phyloP scores from a whole-genome alignment of 192 early-diverging fungal genomes.

The Entomortierella chlamydospora region DNA sequence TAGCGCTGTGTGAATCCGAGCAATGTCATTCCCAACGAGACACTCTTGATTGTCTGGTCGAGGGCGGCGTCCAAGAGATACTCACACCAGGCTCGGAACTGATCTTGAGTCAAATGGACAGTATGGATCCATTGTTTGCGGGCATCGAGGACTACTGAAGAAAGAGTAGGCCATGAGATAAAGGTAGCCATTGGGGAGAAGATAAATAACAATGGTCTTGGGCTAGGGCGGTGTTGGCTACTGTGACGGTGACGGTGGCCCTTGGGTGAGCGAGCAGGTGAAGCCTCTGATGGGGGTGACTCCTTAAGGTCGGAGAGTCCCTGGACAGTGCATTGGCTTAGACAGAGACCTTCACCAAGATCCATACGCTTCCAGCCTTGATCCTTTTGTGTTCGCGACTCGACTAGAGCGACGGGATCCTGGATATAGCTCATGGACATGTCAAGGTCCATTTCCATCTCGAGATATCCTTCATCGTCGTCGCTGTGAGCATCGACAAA shows the following conservation, averaged over 20 bases:
- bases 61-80: slow-evolving; percentile 28
- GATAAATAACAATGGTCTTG: background rate
- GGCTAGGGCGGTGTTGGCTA: background rate
- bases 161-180: background rate
- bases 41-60: slow-evolving; percentile 20
- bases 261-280: background rate
- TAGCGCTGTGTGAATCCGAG: slow-evolving; percentile 6
- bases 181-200: background rate
- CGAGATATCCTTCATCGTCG: slow-evolving; percentile 21
- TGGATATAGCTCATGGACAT: background rate
- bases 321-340: background rate
- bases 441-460: slow-evolving; percentile 17
- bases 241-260: background rate
- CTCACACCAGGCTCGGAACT: slow-evolving; percentile 43
- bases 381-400: background rate
- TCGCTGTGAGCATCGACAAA: slow-evolving; percentile 12
- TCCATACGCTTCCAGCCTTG: slow-evolving; percentile 15
- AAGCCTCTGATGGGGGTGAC: background rate
- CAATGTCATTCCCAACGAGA: slow-evolving; percentile 31
- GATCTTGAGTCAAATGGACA: slow-evolving; percentile 24
- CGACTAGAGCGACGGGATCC: background rate
- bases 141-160: slow-evolving; percentile 23
- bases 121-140: slow-evolving; percentile 40
- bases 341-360: slow-evolving; percentile 13
- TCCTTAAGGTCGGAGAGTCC: slow-evolving; percentile 10